These are phyloP conservation scores for Penicillium sp. DNA, from an alignment of 2,329 filamentous ascomycete genomes.

Conservation along the genomic window DNA sequence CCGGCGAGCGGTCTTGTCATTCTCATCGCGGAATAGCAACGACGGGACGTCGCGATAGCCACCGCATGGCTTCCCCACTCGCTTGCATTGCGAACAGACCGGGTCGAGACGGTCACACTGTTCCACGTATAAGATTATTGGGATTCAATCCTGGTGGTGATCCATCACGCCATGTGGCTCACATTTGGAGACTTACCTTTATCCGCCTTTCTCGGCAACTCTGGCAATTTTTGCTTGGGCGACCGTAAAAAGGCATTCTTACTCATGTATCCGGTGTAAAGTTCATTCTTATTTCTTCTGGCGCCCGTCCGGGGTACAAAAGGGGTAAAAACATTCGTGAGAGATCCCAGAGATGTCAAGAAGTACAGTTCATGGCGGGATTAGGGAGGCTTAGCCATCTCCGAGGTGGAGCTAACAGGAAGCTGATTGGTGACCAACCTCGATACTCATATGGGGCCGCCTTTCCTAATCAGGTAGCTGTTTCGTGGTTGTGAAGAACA, in stretches of 20 bases:
- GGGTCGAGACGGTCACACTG: conserved; percentile 34
- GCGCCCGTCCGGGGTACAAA: conserved; percentile 2
- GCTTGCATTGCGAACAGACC: conserved; percentile 34
- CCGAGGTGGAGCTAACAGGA: not conserved
- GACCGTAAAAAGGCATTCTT: conserved; percentile 28
- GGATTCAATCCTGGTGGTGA: not conserved
- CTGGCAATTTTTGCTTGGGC: conserved; percentile 27
- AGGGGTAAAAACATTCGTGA: conserved; percentile 19
- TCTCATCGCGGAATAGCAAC: conserved; percentile 34
- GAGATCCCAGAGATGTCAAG: not conserved
- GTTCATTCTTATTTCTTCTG: not conserved
- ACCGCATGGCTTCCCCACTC: conserved; percentile 30
- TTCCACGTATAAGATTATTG: not conserved
- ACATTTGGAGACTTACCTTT: conserved; percentile 19
- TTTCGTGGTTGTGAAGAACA: conserved; percentile 6
- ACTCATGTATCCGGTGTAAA: not conserved
- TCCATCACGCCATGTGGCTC: not conserved
- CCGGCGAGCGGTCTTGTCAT: conserved; percentile 24
- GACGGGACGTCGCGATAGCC: conserved; percentile 34
- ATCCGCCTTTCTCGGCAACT: conserved; percentile 30
- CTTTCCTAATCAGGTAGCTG: conserved; percentile 16
- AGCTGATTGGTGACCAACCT: conserved; percentile 5
- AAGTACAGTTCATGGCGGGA: not conserved
- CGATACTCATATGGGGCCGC: not conserved
- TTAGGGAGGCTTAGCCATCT: not conserved